Conservation (phyloP, 2,329 filamentous ascomycete species). For the Ampelomyces quisqualis region DNA sequence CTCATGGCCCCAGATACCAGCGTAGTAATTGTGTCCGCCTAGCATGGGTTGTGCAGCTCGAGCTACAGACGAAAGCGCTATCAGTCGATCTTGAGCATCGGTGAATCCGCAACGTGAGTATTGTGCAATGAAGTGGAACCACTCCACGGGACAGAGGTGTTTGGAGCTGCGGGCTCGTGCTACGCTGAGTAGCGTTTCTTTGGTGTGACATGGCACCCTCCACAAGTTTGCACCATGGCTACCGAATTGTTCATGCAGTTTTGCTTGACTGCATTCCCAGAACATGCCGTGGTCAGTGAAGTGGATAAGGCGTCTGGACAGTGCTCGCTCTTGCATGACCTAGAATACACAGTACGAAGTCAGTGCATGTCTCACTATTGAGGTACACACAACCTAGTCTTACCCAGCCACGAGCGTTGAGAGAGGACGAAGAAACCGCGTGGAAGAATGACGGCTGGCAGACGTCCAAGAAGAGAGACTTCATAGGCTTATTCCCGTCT, state of each 20-base stretch:
- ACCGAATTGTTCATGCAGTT: not conserved
- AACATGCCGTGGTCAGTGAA: not conserved
- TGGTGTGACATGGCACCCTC: not conserved
- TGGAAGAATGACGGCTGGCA: not conserved
- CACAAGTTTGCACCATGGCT: not conserved
- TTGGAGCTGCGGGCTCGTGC: not conserved
- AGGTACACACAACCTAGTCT: too few relatives aligned
- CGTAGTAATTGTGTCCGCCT: not conserved
- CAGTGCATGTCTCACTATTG: not conserved
- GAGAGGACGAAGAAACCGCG: not conserved
- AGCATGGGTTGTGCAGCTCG: not conserved
- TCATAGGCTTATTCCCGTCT: not conserved
- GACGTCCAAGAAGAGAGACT: not conserved
- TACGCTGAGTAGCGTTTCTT: not conserved
- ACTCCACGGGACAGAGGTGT: not conserved
- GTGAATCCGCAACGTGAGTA: not conserved
- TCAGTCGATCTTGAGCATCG: not conserved
- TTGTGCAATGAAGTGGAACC: not conserved
- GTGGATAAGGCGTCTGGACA: not conserved
- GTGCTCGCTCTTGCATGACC: not conserved
- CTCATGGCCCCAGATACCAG: not conserved
- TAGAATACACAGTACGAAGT: not conserved
- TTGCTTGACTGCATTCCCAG: not conserved
- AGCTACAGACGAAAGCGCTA: not conserved
- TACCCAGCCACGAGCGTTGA: not conserved